Percentiles rank a stretch among this genome's conserved stretches.
Evolutionary conservation across 2,329 filamentous ascomycete species (phyloP).

Genomic region (Sporothrix pallida): DNA sequence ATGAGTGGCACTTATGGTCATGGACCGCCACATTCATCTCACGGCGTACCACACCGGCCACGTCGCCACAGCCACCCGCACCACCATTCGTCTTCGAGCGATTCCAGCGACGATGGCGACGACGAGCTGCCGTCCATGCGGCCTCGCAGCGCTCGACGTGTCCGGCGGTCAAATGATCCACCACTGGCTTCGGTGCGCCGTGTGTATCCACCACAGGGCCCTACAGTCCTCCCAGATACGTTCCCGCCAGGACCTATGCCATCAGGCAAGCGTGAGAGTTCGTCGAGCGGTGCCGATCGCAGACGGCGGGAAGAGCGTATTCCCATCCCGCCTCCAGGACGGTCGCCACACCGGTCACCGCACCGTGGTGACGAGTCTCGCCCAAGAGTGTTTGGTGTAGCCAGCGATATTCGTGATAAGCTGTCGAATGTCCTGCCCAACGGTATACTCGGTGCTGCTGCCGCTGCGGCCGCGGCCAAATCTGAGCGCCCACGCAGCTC

Average conservation of each 20-base stretch:
- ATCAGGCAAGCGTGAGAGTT: constrained; percentile 33
- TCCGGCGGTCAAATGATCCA: constrained; percentile 40
- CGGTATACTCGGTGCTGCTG: constrained; percentile 37
- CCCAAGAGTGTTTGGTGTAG: constrained; percentile 46
- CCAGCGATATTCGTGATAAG: constrained; percentile 51
- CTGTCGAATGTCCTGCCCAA: constrained; percentile 52
- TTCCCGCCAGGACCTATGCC: constrained; percentile 40
- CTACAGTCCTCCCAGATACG: constrained; percentile 40
- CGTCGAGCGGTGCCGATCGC: constrained; percentile 35
- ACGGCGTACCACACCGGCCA: constrained; percentile 36
- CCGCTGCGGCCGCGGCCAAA: constrained; percentile 31
- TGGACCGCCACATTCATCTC: no score
- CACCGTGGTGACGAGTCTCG: constrained; percentile 46
- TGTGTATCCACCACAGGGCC: constrained; percentile 39
- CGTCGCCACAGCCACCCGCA: constrained; percentile 59
- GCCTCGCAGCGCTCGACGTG: constrained; percentile 38
- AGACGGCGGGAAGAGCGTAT: constrained; percentile 32
- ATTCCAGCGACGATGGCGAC: constrained; percentile 50
- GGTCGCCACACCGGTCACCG: constrained; percentile 33
- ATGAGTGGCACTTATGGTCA: constrained; percentile 41
- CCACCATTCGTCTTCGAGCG: constrained; percentile 51
- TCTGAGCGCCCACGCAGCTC: constrained; percentile 45
- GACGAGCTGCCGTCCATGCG: constrained; percentile 43
- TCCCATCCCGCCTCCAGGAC: neutral
- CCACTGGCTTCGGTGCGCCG: constrained; percentile 46